phyloP scores from a whole-genome alignment of 2,329 filamentous ascomycete species.

The Colletotrichum phormii region DNA sequence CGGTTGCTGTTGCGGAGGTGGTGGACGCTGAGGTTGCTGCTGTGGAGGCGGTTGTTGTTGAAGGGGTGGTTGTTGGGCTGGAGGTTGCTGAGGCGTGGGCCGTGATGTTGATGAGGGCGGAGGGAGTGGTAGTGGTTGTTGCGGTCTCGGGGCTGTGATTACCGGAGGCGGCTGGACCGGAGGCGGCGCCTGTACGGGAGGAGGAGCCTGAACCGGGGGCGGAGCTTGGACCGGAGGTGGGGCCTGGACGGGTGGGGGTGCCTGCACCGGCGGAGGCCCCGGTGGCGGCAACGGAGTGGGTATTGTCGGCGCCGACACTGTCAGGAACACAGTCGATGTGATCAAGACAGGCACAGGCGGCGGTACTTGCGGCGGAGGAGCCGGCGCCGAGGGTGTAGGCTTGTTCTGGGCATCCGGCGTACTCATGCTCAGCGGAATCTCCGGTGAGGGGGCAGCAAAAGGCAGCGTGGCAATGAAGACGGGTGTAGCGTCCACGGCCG shows the following conservation, averaged over 20 bases:
- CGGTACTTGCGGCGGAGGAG: background rate
- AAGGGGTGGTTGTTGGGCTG: background rate
- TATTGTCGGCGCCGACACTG: background rate
- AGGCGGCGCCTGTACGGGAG: background rate
- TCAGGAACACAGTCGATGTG: background rate
- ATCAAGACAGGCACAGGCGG: background rate
- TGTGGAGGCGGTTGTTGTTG: background rate
- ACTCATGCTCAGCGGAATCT: background rate
- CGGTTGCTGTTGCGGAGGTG: background rate
- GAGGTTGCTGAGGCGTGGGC: background rate
- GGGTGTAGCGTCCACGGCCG: background rate
- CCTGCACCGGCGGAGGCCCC: background rate
- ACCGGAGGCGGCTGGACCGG: background rate
- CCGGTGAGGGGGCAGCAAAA: background rate
- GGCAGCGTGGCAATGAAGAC: constrained; percentile 32
- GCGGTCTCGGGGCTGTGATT: background rate
- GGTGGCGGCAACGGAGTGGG: background rate
- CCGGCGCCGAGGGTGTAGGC: background rate
- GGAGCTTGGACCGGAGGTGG: background rate
- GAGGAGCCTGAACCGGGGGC: background rate
- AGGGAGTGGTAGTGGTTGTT: background rate
- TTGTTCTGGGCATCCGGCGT: background rate
- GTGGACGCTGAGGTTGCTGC: background rate
- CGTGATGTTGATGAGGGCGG: background rate
- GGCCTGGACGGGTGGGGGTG: background rate